These are phyloP conservation scores for Umbelopsis sp. DNA, from an alignment of 192 early-diverging fungal species.

Conservation along the genomic window DNA sequence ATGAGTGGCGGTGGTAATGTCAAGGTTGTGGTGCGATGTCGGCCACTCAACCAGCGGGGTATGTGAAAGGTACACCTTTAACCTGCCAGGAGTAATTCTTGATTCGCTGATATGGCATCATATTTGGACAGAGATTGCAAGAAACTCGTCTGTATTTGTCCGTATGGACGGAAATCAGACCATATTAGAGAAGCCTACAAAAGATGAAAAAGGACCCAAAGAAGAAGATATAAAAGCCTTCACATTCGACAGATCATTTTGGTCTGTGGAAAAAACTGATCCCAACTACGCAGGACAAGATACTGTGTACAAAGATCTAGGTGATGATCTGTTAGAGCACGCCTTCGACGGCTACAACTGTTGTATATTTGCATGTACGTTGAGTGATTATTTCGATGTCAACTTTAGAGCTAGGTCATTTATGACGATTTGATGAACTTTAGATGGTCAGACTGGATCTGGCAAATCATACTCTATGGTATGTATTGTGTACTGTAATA, in stretches of 20 bases:
- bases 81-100: too few species aligned
- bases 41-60: constrained; percentile 75
- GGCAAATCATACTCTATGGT: constrained; percentile 75
- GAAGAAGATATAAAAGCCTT: constrained; percentile 62
- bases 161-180: constrained; percentile 73
- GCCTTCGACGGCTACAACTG: constrained; percentile 90
- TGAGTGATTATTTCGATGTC: neutral
- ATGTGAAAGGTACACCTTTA: neutral
- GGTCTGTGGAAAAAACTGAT: constrained; percentile 68
- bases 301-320: constrained; percentile 75
- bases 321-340: constrained; percentile 78
- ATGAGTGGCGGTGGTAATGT: constrained; percentile 56
- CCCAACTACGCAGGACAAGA: constrained; percentile 71
- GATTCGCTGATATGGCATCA: neutral
- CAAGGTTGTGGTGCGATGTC: constrained; percentile 78
- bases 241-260: constrained; percentile 89
- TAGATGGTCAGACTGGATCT: constrained; percentile 79
- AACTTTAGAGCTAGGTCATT: neutral
- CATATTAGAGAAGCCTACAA: constrained; percentile 47
- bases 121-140: constrained; percentile 49
- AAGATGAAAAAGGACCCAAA: constrained; percentile 27
- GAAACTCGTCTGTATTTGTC: constrained; percentile 63
- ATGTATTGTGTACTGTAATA: constrained; percentile 7
- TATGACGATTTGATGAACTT: neutral
- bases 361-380: constrained; percentile 88